Base-by-base conservation (phyloP, 2,329 filamentous ascomycete species). In the Sporothrix globosa region DNA sequence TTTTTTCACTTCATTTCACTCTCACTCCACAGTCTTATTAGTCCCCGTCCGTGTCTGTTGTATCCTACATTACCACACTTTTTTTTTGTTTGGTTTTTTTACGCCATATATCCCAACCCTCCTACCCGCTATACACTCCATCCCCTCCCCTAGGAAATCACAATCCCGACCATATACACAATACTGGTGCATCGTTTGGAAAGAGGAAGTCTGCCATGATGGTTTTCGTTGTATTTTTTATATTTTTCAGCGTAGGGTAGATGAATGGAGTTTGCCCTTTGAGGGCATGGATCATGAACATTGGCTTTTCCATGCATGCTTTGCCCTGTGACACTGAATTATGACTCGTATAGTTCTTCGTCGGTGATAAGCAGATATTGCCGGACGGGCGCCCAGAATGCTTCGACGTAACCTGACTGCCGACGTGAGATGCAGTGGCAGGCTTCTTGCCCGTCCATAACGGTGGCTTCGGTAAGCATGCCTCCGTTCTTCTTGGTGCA, bases 341-440 rank as follows among this genome's bases (percentile, higher is more conserved):
- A 69, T n/a, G 27, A 7, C 7, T 68, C 60, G 44, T 69, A 69
- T 4, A 70, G 60, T 3, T 72, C 70, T 7, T 72, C 72, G 41
- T 73, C 70, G 4, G 54, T 48, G 14, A 72, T 63, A 7, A 41
- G 7, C 34, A 73, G 30, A 14, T 67, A 67, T 24, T 54, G 48
- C 19, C 72, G 68, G 24, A 73, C 60, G 1, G 48, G 11, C 10
- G 34, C 30, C 72, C 72, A 73, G 56, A 58, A 73, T 2, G 60
- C 52, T 14, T 68, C 41, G 3, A 54, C 53, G 10, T 63, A 65
- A 14, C 60, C 39, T 21, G 7, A 27, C 14, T 52, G 54, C 13
- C 63, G 65, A 44, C 34, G 56, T 30, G 41, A 6, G 6, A 17
- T 27, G 7, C 24, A 14, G 19, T 30, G 13, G n/a, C 39, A 21